Base-by-base conservation (phyloP, 2,329 filamentous ascomycete species). In the Xylaria sp. region DNA sequence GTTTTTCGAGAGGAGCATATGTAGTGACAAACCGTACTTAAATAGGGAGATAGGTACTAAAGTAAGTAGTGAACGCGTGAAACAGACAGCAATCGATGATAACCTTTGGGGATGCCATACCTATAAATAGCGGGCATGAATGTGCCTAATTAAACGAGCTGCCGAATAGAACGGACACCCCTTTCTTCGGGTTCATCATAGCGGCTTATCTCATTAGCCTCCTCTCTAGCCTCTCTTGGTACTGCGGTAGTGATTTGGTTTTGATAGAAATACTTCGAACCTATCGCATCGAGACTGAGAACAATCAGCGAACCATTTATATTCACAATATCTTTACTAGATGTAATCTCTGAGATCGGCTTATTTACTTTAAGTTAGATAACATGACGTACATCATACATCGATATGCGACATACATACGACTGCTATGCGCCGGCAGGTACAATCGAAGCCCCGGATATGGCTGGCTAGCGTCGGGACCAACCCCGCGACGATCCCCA, bases 391-490 rank as follows among this genome's bases (percentile, higher is more conserved):
- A 51, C 20, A 51, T 10, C 12, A 10, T 25, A 25, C 23, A 46
- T 6, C 6, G 41, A 2, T n/a, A 46, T n/a, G 18, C 41, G 28
- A 28, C 41, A 46, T 49, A 23, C 3, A 15, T 41, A 18, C 28
- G 2, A 28, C 2, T 2, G 1, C 28, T 2, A 28, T 28, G 28
- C 28, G 2, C 28, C 2, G 28, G 28, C 2, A 28, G 28, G 28
- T 28, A 28, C 25, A 4, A 41, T 13, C 13, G 13, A 25, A 28
- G 2, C 6, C 18, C 33, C 67, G 67, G 67, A 33, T 69, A 69
- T 60, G 31, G 55, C 64, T 49, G 67, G 67, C 41, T 69, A 66
- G 67, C 60, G 49, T 69, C 67, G 67, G 67, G 67, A 66, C 23
- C n/a, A 52, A 59, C 66, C 66, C 66, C 57, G 60, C 66, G 28